A percentile compares a stretch with the other conserved stretches of the same genome.
Evolutionary conservation across 192 early-diverging fungal genomes (phyloP).

Genomic region (Podila epigama): DNA sequence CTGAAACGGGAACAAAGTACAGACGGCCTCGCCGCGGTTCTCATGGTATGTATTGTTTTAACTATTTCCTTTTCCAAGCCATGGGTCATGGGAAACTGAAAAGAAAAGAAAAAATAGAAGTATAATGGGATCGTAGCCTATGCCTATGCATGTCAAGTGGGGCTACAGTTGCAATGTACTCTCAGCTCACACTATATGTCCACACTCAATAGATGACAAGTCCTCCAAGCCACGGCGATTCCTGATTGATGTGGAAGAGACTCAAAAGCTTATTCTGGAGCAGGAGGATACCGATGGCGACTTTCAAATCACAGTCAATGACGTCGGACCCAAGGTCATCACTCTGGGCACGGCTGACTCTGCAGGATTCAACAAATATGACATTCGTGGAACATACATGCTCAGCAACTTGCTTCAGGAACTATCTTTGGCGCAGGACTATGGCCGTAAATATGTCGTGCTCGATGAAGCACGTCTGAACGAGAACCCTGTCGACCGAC

Average conservation of each 20-base stretch:
- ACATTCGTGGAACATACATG: slow-evolving; percentile 95
- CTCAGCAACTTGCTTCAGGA: slow-evolving; percentile 96
- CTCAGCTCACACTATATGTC: neutral
- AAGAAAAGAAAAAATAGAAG: neutral
- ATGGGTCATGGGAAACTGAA: neutral
- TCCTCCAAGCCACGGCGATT: slow-evolving; percentile 72
- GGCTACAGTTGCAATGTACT: too few species aligned
- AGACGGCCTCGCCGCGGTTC: slow-evolving; percentile 62
- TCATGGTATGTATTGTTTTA: slow-evolving; percentile 47
- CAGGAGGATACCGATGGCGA: slow-evolving; percentile 98
- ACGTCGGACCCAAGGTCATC: slow-evolving; percentile 90
- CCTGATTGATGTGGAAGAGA: slow-evolving; percentile 86
- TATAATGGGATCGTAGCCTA: neutral
- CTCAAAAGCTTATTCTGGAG: slow-evolving; percentile 77
- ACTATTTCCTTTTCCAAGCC: too few species aligned
- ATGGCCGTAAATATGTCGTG: slow-evolving; percentile 86
- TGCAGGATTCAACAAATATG: slow-evolving; percentile 86
- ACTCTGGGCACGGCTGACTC: slow-evolving; percentile 85
- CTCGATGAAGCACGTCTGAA: slow-evolving; percentile 89
- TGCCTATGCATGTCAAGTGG: too few species aligned
- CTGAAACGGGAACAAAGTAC: slow-evolving; percentile 48
- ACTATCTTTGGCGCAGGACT: slow-evolving; percentile 88
- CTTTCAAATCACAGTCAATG: slow-evolving; percentile 93
- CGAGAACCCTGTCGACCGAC: slow-evolving; percentile 93
- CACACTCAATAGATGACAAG: slow-evolving; percentile 61